Conservation (phyloP, 2,329 filamentous ascomycete genomes). For the Tolypocladium endophyticum region DNA sequence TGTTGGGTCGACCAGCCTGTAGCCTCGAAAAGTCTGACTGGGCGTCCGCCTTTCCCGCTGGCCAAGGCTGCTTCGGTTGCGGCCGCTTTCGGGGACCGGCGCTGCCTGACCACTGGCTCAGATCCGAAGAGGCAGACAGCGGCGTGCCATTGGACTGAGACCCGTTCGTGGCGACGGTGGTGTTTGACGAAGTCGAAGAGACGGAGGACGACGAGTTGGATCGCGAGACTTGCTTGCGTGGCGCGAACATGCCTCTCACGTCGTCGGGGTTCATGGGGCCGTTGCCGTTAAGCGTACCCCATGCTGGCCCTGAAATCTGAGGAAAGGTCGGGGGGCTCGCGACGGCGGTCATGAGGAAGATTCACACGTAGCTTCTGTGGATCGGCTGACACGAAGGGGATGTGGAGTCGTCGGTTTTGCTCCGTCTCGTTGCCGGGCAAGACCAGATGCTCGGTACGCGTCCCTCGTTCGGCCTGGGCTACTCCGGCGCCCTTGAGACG, state of each 20-base stretch:
- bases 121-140: conserved; percentile 33
- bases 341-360: conserved; percentile 55
- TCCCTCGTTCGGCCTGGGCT: background rate
- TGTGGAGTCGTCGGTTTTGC: background rate
- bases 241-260: conserved; percentile 77
- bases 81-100: conserved; percentile 39
- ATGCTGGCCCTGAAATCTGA: conserved; percentile 54
- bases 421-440: background rate
- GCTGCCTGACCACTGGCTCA: conserved; percentile 39
- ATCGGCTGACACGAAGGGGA: conserved; percentile 4
- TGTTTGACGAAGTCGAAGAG: conserved; percentile 51
- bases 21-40: conserved; percentile 37
- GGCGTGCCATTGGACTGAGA: conserved; percentile 52
- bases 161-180: conserved; percentile 52
- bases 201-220: conserved; percentile 87
- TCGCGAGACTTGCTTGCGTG: conserved; percentile 76
- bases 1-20: conserved; percentile 31
- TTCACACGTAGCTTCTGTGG: conserved; percentile 10
- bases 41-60: conserved; percentile 34
- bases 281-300: conserved; percentile 47
- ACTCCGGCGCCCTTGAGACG: background rate
- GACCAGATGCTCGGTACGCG: background rate
- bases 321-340: conserved; percentile 54
- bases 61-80: conserved; percentile 40
- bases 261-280: conserved; percentile 75